Evolutionary conservation across 768 basidiomycete genomes (phyloP), one percentile per base, ranked within the genome.

Genomic region (Lepiota brunneoincarnata): DNA sequence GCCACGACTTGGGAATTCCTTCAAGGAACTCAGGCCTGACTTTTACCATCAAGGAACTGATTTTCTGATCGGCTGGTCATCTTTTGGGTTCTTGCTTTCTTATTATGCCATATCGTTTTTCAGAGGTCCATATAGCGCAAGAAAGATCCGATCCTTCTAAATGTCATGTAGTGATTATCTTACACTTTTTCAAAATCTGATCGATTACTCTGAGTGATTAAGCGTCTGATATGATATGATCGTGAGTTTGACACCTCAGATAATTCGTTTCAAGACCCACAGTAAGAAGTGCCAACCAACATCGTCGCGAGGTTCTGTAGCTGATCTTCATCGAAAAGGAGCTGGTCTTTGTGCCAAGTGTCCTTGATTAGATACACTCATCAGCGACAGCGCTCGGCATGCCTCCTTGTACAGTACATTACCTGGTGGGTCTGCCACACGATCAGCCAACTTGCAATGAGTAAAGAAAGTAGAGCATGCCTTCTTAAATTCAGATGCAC

Each of bases 311-410:
- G 79, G 60, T 83, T 88, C 66, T 91, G 87, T 45, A 94, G 69
- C 63, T 94, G 93, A 63, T 95, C 93, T 69, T 96, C 93, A 63
- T 91, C 84, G 67, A 96, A 95, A 49, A 80, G 77, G 47, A 82
- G 77, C 64, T 93, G 90, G 69, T 96, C 93, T 63, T 88, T 90
- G 63, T 91, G 89, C 91, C 91, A 93, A 34, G 90, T 92, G 65
- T 95, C 93, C 86, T 93, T 66, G 58, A 50, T 47, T 24, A 44
- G 51, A 51, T 49, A 34, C 15, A 5, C 21, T 26, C 4, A 21
- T 47, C 20, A 54, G 18, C 35, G 17, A 4, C 26, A 9, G 39
- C 40, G 31, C 15, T 24, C 49, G 60, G 55, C 34, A 9, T 26
- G 3, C n/a, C 2, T 20, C n/a, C 7, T 26, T 36, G n/a, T n/a